Base-by-base conservation (phyloP, 2,329 filamentous ascomycete genomes). In the Emmonsiellopsis sp. region DNA sequence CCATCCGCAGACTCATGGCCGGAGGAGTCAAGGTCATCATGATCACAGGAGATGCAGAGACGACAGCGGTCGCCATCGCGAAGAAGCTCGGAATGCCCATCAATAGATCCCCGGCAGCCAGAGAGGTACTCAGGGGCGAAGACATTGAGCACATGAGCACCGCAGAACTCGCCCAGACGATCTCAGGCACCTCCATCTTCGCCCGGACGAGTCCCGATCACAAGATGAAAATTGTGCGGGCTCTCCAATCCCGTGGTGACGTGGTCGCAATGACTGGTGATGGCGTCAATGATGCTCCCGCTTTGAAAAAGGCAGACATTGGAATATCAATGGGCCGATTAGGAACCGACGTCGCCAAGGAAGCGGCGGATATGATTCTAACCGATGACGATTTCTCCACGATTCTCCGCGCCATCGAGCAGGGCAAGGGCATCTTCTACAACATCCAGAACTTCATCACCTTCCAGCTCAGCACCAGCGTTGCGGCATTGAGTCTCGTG, bases 361-460 rank as follows among this genome's bases (percentile, higher is more conserved):
- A 93, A 69, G 88, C 88, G 2, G 86, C 87, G 1, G 88, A 94
- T 63, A 93, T 95, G 78, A 87, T 94, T 37, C 74, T 95, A 42
- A 90, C 87, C 0, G 88, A 93, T 64, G 88, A 93, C 68, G 91
- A 94, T 70, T 94, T 94, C 65, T 87, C 88, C 9, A 89, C 85
- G 5, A 98, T 98, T 58, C 78, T 98, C 9, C 87, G 85, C 55
- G 93, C 93, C 33, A 98, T 98, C 57, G 93, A 98, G 69, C 93
- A 98, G 74, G 94, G 93, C 71, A 98, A 98, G 71, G 93, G 91
- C 53, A 98, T 98, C 61, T 98, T 98, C 73, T 95, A 93, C 79
- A 98, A 98, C 70, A 97, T 98, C 60, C 93, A 98, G 67, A 98
- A 98, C 71, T 98, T 98, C 73, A 80, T 98, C 58, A 97, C 93